phyloP scores from a whole-genome alignment of 2,329 filamentous ascomycete species.

The Trichoderma cornu-damae region DNA sequence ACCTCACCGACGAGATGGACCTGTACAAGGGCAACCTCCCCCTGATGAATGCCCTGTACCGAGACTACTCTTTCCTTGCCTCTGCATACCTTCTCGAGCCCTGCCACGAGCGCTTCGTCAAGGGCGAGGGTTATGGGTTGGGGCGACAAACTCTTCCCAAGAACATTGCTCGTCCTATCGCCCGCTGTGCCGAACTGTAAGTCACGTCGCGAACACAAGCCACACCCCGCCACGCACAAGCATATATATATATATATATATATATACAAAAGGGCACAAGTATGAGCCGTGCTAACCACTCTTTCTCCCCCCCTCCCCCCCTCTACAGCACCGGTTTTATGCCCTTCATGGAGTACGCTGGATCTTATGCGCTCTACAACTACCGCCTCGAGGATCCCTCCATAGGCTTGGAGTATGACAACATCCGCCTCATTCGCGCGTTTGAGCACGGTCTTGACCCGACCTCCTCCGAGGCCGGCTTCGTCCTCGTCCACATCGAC shows the following conservation, averaged over 20 bases:
- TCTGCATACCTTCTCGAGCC: conserved; percentile 89
- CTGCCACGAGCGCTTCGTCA: conserved; percentile 70
- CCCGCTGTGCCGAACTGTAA: conserved; percentile 79
- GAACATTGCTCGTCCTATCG: conserved; percentile 74
- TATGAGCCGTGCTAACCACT: conserved; percentile 2
- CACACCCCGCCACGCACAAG: too few relatives aligned
- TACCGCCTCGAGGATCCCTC: conserved; percentile 56
- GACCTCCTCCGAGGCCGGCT: conserved; percentile 83
- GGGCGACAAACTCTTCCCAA: conserved; percentile 68
- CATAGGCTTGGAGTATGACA: conserved; percentile 55
- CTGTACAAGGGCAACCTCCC: conserved; percentile 68
- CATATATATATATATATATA: neutral
- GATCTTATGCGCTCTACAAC: conserved; percentile 64
- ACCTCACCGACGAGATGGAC: conserved; percentile 69
- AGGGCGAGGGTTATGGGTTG: conserved; percentile 71
- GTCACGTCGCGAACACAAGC: conserved; percentile 33
- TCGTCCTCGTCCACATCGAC: conserved; percentile 91
- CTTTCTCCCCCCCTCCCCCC: too few relatives aligned
- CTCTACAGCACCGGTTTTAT: conserved; percentile 68
- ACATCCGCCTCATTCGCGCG: conserved; percentile 79
- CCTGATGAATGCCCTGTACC: conserved; percentile 78
- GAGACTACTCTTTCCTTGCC: conserved; percentile 87
- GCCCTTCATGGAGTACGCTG: conserved; percentile 84
- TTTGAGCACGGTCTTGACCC: conserved; percentile 88
- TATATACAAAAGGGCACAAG: neutral